phyloP scores from a whole-genome alignment of 202 grass and related monocot species.

The Saccharum hybrid region DNA sequence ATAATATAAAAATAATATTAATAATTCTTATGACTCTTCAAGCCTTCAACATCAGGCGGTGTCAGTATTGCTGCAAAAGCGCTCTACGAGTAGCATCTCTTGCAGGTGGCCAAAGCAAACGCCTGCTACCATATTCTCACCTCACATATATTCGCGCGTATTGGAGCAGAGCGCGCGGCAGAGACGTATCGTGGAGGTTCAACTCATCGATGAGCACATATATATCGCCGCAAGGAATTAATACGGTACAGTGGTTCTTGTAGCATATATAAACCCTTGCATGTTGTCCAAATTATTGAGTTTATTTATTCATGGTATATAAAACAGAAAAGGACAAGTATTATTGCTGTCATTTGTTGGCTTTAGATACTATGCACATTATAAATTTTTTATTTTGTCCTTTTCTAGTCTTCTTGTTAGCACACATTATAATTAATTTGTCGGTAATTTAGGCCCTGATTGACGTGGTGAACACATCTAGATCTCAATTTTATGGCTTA shows the following conservation, averaged over 20 bases:
- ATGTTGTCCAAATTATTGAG: too few relatives aligned
- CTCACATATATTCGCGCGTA: conserved; percentile 5
- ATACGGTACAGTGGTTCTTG: conserved; percentile 20
- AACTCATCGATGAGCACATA: conserved; percentile 6
- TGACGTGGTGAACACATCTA: neutral
- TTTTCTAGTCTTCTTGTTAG: too few relatives aligned
- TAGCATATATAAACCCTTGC: too few relatives aligned
- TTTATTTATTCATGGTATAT: neutral
- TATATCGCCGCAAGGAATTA: conserved; percentile 43
- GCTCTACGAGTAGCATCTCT: too few relatives aligned
- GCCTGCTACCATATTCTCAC: neutral
- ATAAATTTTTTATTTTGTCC: too few relatives aligned
- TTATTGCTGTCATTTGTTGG: too few relatives aligned
- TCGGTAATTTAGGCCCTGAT: neutral
- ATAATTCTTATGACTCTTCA: neutral
- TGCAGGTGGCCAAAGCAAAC: too few relatives aligned
- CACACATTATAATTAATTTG: too few relatives aligned
- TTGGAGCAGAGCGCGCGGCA: neutral
- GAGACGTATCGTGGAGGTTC: neutral
- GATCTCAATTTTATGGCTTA: neutral
- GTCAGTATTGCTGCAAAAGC: too few relatives aligned
- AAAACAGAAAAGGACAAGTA: too few relatives aligned
- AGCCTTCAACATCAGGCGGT: neutral
- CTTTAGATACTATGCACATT: too few relatives aligned
- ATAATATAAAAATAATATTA: too few relatives aligned